Conservation (phyloP, 2,329 filamentous ascomycete species). For the Metarhizium sp. region DNA sequence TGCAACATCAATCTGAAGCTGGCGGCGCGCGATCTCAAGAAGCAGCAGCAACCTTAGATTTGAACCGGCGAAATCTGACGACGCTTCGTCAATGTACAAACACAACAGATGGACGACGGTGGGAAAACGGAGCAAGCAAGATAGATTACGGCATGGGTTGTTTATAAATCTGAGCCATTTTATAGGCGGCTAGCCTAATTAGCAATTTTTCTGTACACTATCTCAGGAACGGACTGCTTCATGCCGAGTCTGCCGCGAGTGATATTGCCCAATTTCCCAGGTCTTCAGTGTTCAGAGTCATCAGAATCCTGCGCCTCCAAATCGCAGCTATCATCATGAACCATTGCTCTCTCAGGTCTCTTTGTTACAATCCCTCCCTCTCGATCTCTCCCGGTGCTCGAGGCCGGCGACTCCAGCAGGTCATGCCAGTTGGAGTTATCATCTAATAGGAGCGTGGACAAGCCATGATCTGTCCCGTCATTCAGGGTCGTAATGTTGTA, state of each 20-base stretch:
- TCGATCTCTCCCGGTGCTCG: slow-evolving; percentile 14
- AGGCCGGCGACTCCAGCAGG: slow-evolving; percentile 12
- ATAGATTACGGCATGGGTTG: slow-evolving; percentile 8
- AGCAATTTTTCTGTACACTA: background rate
- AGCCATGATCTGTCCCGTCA: background rate
- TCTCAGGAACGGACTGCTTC: background rate
- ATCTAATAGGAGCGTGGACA: background rate
- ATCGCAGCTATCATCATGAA: slow-evolving; percentile 5
- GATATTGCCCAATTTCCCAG: background rate
- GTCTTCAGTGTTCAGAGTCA: background rate
- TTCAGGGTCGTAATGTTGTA: background rate
- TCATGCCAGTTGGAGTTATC: slow-evolving; percentile 1
- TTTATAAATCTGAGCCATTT: background rate
- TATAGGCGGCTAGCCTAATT: slow-evolving; percentile 2
- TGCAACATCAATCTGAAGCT: slow-evolving; percentile 74
- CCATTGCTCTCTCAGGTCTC: slow-evolving; percentile 6
- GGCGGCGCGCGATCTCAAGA: slow-evolving; percentile 49
- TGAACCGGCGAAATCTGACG: background rate
- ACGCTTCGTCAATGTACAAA: slow-evolving; percentile 15
- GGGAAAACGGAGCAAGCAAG: slow-evolving; percentile 6
- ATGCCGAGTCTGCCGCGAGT: background rate
- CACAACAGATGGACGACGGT: slow-evolving; percentile 14
- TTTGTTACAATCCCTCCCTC: slow-evolving; percentile 8
- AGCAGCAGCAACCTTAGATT: slow-evolving; percentile 30
- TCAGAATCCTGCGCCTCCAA: slow-evolving; percentile 10